Evolutionary conservation across 1,284 basidiomycete species (phyloP), one percentile per base, ranked within the genome.

Genomic region (Coniferiporia weirii): DNA sequence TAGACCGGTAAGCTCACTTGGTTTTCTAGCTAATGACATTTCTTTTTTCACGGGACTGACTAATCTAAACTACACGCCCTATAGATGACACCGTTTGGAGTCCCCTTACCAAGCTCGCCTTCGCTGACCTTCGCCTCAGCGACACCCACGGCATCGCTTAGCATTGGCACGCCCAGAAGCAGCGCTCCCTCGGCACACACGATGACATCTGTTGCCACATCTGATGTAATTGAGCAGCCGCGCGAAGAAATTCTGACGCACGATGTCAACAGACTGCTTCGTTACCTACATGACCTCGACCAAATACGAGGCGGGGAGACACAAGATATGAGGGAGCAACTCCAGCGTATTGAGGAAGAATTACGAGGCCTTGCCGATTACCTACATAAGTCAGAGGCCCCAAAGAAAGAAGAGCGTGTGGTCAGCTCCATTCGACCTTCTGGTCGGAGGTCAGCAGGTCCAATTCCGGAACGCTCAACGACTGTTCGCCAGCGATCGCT

Each of bases 231-330:
- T 51, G 64, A 50, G 62, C 65, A 22, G 61, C 75, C 59, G 64
- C 67, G 68, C 63, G 74, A 70, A 65, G 78, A 70, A 69, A 80
- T 76, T 59, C 68, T 87, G 52, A 80, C 78, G 3, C 76, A 80
- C n/a, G 88, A 91, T 64, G 76, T 92, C 22, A 83, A 85, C 63
- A 75, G 80, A 7, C 70, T 92, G 10, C 76, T 85, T 22, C 80
- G 86, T 9, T 81, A 85, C 60, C 69, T 92, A n/a, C 78, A 83
- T 34, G 77, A 80, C 8, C 73, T 85, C 38, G 81, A 89, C 65
- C 75, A 77, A 40, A 72, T 74, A 15, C 73, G 85, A 56, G 82
- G 81, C 0, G 74, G 79, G 1, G 88, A 91, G 64, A 80, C 77
- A 50, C 72, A 79, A 43, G 84, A 85, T 15, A 68, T 91, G 20